Conservation (phyloP, 306 rosid species). For the Vigna trinervia region DNA sequence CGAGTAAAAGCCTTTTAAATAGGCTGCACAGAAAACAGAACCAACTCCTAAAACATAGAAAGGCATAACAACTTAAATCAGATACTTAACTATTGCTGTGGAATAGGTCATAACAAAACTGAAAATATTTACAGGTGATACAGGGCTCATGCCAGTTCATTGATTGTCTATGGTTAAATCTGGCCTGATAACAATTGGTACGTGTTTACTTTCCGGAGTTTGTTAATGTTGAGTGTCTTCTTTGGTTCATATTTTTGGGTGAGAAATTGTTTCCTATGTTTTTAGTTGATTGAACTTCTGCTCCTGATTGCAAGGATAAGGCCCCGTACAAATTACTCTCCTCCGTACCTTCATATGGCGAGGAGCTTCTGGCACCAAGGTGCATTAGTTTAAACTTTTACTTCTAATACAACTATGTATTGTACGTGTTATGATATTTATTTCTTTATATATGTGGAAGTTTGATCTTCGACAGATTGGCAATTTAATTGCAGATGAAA, state of each 20-base stretch:
- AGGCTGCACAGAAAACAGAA: no score
- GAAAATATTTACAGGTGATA: no score
- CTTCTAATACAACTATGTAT: conserved; percentile 30
- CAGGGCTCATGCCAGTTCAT: background rate
- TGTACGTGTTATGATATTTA: conserved; percentile 53
- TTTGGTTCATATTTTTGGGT: background rate
- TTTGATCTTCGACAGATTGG: conserved; percentile 88
- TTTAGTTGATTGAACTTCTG: conserved; percentile 12
- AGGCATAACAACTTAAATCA: no score
- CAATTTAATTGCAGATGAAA: conserved; percentile 61
- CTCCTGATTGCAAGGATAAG: background rate
- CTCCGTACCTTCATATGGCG: background rate
- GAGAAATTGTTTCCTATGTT: background rate
- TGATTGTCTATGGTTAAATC: background rate
- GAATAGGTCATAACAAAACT: no score
- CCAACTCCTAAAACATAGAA: no score
- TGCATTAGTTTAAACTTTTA: no score
- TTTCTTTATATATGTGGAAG: conserved; percentile 70
- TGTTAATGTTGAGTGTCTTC: conserved; percentile 19
- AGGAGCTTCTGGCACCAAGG: background rate
- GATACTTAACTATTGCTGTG: no score
- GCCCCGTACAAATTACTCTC: background rate
- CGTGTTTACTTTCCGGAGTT: conserved; percentile 22
- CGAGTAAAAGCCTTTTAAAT: no score
- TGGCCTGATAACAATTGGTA: background rate